These are phyloP conservation scores for Coniferiporia weirii DNA, from an alignment of 1,284 basidiomycete species.

Conservation along the genomic window DNA sequence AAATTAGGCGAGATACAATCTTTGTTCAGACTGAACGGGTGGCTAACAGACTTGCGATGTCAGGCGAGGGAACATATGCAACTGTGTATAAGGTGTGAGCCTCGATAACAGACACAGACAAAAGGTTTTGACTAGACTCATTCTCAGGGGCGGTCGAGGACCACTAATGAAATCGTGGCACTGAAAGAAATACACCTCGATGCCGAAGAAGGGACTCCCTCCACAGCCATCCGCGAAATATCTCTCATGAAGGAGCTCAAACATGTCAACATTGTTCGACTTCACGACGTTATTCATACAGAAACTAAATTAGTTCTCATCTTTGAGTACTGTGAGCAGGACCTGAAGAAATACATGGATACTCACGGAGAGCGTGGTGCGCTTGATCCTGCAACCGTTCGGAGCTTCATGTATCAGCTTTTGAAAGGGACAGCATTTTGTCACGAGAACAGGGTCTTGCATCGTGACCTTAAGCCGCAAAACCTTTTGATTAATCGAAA, in stretches of 20 bases:
- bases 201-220: slow-evolving; percentile 92
- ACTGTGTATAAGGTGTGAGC: slow-evolving; percentile 81
- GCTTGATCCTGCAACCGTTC: slow-evolving; percentile 88
- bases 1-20: slow-evolving; percentile 58
- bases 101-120: background rate
- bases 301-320: slow-evolving; percentile 98
- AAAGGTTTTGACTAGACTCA: slow-evolving; percentile 8
- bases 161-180: slow-evolving; percentile 86
- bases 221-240: slow-evolving; percentile 93
- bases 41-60: background rate
- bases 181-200: slow-evolving; percentile 95
- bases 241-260: slow-evolving; percentile 96
- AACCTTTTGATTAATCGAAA: slow-evolving; percentile 97
- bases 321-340: slow-evolving; percentile 98
- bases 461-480: slow-evolving; percentile 97
- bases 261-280: slow-evolving; percentile 91
- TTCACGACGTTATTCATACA: slow-evolving; percentile 98
- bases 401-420: slow-evolving; percentile 96
- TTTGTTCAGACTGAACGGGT: background rate
- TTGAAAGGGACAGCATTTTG: slow-evolving; percentile 98
- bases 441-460: slow-evolving; percentile 97
- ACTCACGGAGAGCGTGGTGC: slow-evolving; percentile 94
- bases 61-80: slow-evolving; percentile 83
- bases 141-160: slow-evolving; percentile 71
- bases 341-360: slow-evolving; percentile 99